Base-by-base conservation (phyloP, 768 basidiomycete species). In the Pleurotus pulmonarius region DNA sequence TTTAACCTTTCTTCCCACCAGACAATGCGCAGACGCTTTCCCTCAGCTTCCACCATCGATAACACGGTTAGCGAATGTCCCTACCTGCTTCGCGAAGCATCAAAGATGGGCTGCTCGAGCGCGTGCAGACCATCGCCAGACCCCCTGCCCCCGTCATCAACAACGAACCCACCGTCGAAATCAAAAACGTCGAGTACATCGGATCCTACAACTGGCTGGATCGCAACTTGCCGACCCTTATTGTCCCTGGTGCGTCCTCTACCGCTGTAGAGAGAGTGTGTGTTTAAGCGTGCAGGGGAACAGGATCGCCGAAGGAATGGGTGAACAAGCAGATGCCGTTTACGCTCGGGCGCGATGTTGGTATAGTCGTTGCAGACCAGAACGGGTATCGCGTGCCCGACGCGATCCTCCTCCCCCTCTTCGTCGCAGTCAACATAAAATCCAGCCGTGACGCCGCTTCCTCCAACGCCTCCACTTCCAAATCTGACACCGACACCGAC, bases 221-320 rank as follows among this genome's bases (percentile, higher is more conserved):
- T n/a, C 70, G 67, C 3, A 43, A 63, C 0, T 63, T 64, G 11
- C 80, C 82, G 1, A 82, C 78, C 1, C 83, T 85, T 45, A 73
- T 77, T 48, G 75, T 83, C 45, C 81, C 81, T 59, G 81, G 58
- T 59, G 52, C 15, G 29, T 47, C 45, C 9, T 8, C 11, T 29
- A n/a, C n/a, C n/a, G n/a, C n/a, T n/a, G n/a, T n/a, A n/a, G n/a
- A n/a, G n/a, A n/a, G n/a, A n/a, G n/a, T n/a, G n/a, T 26, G 26
- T 26, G 26, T 26, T 5, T 8, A 34, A 34, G 2, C 29, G 8
- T 34, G 29, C 29, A 34, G 29, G 1, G 8, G 29, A 16, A 13
- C 58, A 88, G 86, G 86, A 0, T 83, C 81, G 0, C 86, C 87
- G 0, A 76, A 78, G 16, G 67, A 78, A 53, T 88, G 87, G 87